Evolutionary conservation across 177 flowering plant species (phyloP), one percentile per base, ranked within the genome.

Genomic region (Vitis hybrid): DNA sequence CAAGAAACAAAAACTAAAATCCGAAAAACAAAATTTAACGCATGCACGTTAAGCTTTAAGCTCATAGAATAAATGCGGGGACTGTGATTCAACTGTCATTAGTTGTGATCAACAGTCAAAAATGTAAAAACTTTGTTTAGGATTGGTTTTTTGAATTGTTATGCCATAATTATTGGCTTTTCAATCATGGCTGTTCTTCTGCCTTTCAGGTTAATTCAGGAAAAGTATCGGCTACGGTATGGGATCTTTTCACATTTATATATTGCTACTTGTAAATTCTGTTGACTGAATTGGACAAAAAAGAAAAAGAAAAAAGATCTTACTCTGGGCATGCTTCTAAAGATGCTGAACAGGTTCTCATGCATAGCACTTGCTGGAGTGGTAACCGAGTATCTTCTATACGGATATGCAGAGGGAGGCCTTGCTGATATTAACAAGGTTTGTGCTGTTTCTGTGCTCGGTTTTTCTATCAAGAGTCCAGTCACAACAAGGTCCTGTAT

Each of bases 311-410:
- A 16, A 15, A 50, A 22, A 12, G 20, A n/a, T 59, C 70, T 61
- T n/a, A 68, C 48, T 10, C 1, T 19, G 31, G 65, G 22, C 18
- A 19, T 75, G 2, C 29, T 58, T 71, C 8, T 71, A 18, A 78
- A 92, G 97, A 89, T 78, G 78, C 74, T 94, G 78, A 86, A 94
- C 85, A 88, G 70, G 77, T 94, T 94, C 76, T 79, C 94, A 26
- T 92, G 99, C 20, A 85, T 91, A 71, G 97, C 97, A 3, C 81
- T 94, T 52, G 99, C 99, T 2, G 97, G 98, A 48, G 97, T 92
- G 63, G 92, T 90, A 18, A 84, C 95, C 10, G 98, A 94, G 73
- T 92, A 88, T 72, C 88, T 92, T 63, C 68, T 92, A 20, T 92
- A 75, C 67, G 97, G 98, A 19, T 78, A 55, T 63, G 82, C 97